phyloP scores from a whole-genome alignment of 2,329 filamentous ascomycete genomes.

The Neonectria ditissima region DNA sequence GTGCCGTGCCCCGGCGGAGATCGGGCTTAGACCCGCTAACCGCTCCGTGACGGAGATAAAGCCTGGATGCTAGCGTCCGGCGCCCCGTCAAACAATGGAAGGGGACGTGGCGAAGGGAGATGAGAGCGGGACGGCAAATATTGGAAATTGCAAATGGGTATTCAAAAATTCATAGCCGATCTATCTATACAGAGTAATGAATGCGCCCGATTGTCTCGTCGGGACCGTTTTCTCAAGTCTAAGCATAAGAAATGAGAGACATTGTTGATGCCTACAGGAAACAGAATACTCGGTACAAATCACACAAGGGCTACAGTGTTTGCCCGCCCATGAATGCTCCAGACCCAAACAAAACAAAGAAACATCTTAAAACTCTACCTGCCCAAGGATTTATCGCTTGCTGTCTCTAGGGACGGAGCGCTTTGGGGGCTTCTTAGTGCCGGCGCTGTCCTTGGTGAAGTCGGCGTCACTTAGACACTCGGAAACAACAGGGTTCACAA shows the following conservation, averaged over 20 bases:
- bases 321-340: conserved; percentile 8
- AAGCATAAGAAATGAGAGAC: not conserved
- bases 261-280: not conserved
- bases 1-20: conserved; percentile 22
- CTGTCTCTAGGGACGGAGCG: conserved; percentile 7
- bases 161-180: conserved; percentile 12
- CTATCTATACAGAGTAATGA: conserved; percentile 21
- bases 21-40: conserved; percentile 7
- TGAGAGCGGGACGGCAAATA: not conserved
- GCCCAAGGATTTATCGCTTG: conserved; percentile 7
- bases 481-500: conserved; percentile 53
- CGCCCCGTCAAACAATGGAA: no score
- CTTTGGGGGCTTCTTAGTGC: conserved; percentile 7
- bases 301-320: not conserved
- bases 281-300: not conserved
- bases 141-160: conserved; percentile 19
- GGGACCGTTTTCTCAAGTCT: conserved; percentile 1
- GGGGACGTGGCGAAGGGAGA: no score
- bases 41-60: conserved; percentile 8
- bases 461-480: conserved; percentile 54
- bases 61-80: not conserved
- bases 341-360: not conserved
- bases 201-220: not conserved
- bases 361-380: not conserved
- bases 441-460: conserved; percentile 39